A percentile compares a stretch with the other conserved stretches of the same genome.
These are phyloP conservation scores for Lipomyces orientalis DNA, from an alignment of 805 yeast species.

Conservation along the genomic window DNA sequence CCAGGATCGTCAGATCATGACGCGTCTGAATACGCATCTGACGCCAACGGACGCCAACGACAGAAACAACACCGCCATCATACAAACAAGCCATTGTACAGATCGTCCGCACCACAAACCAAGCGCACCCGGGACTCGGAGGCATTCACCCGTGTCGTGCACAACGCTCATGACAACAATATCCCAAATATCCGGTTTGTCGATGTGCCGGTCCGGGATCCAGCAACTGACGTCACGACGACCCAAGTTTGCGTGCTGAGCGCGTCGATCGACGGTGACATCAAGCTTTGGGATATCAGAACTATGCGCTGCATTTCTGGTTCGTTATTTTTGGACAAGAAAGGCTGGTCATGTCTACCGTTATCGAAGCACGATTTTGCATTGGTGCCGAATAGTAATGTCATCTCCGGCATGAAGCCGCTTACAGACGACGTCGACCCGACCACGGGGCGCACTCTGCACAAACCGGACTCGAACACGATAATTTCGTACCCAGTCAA, in stretches of 20 bases:
- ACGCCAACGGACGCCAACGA: neutral
- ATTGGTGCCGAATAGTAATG: conserved; percentile 1
- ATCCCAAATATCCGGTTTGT: conserved; percentile 28
- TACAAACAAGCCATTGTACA: neutral
- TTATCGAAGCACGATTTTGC: conserved; percentile 23
- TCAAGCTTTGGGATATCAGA: conserved; percentile 46
- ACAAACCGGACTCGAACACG: conserved; percentile 4
- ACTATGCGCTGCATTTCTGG: conserved; percentile 28
- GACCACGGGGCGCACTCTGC: neutral
- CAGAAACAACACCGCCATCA: neutral
- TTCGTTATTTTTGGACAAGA: conserved; percentile 19
- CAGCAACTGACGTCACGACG: neutral
- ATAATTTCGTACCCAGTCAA: conserved; percentile 27
- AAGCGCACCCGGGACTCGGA: conserved; percentile 12
- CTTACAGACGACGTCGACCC: neutral
- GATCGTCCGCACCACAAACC: conserved; percentile 9
- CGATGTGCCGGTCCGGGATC: conserved; percentile 20
- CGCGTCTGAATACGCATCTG: neutral
- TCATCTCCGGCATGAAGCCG: conserved; percentile 14
- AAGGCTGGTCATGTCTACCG: conserved; percentile 28
- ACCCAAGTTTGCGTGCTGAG: conserved; percentile 26
- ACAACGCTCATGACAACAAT: conserved; percentile 31
- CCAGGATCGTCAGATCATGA: neutral
- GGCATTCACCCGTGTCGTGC: conserved; percentile 14
- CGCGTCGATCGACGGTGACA: conserved; percentile 40